phyloP scores from a whole-genome alignment of 2,329 filamentous ascomycete species.

The Colletotrichum sp. region DNA sequence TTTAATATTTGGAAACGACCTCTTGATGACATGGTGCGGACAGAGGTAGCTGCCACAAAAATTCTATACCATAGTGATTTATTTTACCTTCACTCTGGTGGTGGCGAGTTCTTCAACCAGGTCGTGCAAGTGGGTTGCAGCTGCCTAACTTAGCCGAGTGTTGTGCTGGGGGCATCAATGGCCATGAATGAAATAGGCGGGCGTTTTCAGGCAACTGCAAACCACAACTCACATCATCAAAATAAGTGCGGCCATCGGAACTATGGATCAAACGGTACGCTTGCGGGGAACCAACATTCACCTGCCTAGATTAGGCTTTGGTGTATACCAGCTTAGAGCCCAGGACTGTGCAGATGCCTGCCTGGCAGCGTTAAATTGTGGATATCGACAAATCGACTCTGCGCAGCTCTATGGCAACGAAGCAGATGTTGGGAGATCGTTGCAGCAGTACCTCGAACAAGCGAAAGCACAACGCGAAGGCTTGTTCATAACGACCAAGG shows the following conservation, averaged over 20 bases:
- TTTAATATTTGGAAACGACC: constrained; percentile 1
- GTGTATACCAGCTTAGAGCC: constrained; percentile 67
- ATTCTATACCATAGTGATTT: neutral
- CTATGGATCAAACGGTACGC: neutral
- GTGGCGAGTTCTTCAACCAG: neutral
- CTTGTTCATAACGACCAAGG: constrained; percentile 75
- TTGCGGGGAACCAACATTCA: constrained; percentile 22
- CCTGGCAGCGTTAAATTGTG: constrained; percentile 58
- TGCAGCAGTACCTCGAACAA: constrained; percentile 46
- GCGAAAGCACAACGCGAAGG: constrained; percentile 44
- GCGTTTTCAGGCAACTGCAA: neutral
- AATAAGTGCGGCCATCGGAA: neutral
- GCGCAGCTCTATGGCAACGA: constrained; percentile 73
- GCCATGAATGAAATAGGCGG: neutral
- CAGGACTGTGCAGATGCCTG: constrained; percentile 63
- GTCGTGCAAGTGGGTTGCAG: neutral
- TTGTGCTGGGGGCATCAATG: neutral
- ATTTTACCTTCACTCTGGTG: neutral
- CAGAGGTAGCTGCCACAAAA: neutral
- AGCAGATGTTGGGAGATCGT: constrained; percentile 66
- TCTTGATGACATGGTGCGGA: neutral
- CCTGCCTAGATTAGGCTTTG: constrained; percentile 74
- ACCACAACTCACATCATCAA: neutral
- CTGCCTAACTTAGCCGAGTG: neutral
- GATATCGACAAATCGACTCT: constrained; percentile 70